Conservation (phyloP, 768 basidiomycete genomes). For the Pulveroboletus sp. region DNA sequence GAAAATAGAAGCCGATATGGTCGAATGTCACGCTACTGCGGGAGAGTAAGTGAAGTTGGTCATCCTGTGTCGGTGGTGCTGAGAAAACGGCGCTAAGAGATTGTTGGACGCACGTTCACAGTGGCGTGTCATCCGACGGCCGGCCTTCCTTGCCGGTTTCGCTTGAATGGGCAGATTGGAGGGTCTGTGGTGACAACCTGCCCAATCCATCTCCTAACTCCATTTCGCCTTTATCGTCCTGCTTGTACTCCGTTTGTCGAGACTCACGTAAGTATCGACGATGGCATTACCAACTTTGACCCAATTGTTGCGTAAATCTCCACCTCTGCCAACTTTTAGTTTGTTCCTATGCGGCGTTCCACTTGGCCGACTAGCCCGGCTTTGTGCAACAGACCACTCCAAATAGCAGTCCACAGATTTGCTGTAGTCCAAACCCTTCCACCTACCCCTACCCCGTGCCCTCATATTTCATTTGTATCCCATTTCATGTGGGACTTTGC, state of each 20-base stretch:
- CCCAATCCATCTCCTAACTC: not conserved
- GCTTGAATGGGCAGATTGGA: slow-evolving; percentile 1
- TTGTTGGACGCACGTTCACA: slow-evolving; percentile 15
- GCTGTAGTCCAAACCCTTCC: slow-evolving; percentile 4
- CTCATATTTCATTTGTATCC: not conserved
- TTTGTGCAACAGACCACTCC: slow-evolving; percentile 2
- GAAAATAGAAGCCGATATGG: not conserved
- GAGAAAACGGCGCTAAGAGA: slow-evolving; percentile 1
- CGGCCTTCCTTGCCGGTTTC: not conserved
- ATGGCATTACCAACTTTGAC: not conserved
- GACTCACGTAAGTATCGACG: slow-evolving; percentile 9
- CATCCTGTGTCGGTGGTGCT: slow-evolving; percentile 13
- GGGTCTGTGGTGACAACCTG: not conserved
- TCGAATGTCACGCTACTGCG: slow-evolving; percentile 5
- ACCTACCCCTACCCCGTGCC: slow-evolving; percentile 5
- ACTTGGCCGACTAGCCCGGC: slow-evolving; percentile 4
- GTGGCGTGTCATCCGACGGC: slow-evolving; percentile 20
- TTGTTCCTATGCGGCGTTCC: slow-evolving; percentile 8
- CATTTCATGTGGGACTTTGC: slow-evolving; percentile 11
- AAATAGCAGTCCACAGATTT: not conserved
- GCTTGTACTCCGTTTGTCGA: slow-evolving; percentile 1
- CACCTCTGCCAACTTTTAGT: not conserved
- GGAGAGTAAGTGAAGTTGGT: slow-evolving; percentile 16
- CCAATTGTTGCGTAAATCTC: not conserved
- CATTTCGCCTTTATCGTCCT: slow-evolving; percentile 1